phyloP scores from a whole-genome alignment of 169 alveolate species.

The Theileria equi region DNA sequence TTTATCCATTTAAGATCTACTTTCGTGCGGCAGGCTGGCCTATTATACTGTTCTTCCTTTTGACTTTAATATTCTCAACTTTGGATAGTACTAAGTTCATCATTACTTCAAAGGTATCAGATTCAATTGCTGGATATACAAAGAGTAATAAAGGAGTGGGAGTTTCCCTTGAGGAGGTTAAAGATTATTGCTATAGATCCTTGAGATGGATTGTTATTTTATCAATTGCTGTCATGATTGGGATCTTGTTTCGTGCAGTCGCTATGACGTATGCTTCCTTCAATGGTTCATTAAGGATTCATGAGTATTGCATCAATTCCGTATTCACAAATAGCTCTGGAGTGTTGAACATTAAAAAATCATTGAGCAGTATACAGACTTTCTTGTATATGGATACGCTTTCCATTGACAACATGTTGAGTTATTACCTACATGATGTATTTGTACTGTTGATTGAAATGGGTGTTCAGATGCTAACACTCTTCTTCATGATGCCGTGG shows the following conservation, averaged over 20 bases:
- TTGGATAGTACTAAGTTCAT: slow-evolving; percentile 14
- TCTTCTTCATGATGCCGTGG: slow-evolving; percentile 38
- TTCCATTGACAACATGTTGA: slow-evolving; percentile 39
- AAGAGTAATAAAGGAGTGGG: not conserved
- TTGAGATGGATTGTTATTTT: too few relatives aligned
- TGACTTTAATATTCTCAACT: not conserved
- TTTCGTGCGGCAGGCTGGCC: not conserved
- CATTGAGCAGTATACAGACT: slow-evolving; percentile 21
- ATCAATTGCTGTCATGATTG: too few relatives aligned
- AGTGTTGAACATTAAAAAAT: slow-evolving; percentile 14
- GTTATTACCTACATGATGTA: slow-evolving; percentile 12
- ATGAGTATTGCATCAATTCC: slow-evolving; percentile 45
- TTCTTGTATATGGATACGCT: slow-evolving; percentile 33
- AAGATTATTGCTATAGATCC: too few relatives aligned
- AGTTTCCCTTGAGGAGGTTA: too few relatives aligned
- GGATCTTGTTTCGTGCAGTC: not conserved
- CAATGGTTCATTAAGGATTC: slow-evolving; percentile 29
- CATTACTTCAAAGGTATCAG: slow-evolving; percentile 9
- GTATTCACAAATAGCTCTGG: slow-evolving; percentile 23
- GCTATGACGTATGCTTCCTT: slow-evolving; percentile 5
- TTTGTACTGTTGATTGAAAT: slow-evolving; percentile 10
- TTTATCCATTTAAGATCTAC: slow-evolving; percentile 8
- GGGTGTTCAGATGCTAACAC: slow-evolving; percentile 30
- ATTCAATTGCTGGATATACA: not conserved
- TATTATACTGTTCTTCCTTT: not conserved